A percentile compares a stretch with the other conserved stretches of the same genome.
phyloP scores from a whole-genome alignment of 2,329 filamentous ascomycete species.

The Pseudohalonectria lignicola region DNA sequence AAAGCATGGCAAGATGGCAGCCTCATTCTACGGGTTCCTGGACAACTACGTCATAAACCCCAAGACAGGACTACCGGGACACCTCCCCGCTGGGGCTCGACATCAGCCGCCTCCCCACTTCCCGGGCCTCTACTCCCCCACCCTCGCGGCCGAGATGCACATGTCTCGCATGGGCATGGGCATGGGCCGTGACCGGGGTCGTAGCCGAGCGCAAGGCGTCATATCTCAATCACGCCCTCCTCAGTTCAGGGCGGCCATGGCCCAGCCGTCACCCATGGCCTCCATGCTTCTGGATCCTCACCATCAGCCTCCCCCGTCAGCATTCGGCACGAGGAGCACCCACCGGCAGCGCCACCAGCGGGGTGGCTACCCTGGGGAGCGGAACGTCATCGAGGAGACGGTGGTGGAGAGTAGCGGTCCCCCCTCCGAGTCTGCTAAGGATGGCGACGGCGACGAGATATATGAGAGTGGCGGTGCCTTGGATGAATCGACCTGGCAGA shows the following conservation, averaged over 20 bases:
- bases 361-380: slow-evolving; percentile 33
- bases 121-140: slow-evolving; percentile 57
- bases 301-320: slow-evolving; percentile 52
- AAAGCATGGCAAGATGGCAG: slow-evolving; percentile 97
- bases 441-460: slow-evolving; percentile 49
- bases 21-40: slow-evolving; percentile 88
- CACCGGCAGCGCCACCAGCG: slow-evolving; percentile 25
- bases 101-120: slow-evolving; percentile 64
- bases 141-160: slow-evolving; percentile 43
- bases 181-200: slow-evolving; percentile 32
- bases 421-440: slow-evolving; percentile 24
- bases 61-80: slow-evolving; percentile 52
- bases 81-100: slow-evolving; percentile 42
- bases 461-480: slow-evolving; percentile 39
- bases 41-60: slow-evolving; percentile 80
- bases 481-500: slow-evolving; percentile 51
- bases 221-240: slow-evolving; percentile 25
- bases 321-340: slow-evolving; percentile 31
- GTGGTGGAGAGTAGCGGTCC: slow-evolving; percentile 30
- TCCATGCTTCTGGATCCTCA: slow-evolving; percentile 67
- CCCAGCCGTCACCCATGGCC: slow-evolving; percentile 54
- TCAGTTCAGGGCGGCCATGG: slow-evolving; percentile 28
- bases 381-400: slow-evolving; percentile 44
- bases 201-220: slow-evolving; percentile 20
- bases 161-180: slow-evolving; percentile 34